A percentile compares a stretch with the other conserved stretches of the same genome.
Evolutionary conservation across 2,329 filamentous ascomycete genomes (phyloP).

Genomic region (Xylariaceae sp.): DNA sequence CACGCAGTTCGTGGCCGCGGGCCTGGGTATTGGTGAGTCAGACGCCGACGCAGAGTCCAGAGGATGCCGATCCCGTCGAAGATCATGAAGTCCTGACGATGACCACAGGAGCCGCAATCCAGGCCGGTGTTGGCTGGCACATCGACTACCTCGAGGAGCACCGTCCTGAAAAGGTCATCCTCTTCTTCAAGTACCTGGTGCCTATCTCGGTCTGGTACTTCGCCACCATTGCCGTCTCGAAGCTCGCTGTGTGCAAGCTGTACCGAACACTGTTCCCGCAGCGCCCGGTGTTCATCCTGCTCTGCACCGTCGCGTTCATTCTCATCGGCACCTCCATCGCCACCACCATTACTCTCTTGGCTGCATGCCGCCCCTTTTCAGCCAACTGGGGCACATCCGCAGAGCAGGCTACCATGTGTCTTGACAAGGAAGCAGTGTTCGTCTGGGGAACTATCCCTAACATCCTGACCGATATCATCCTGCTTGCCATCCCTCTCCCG

Average conservation of each 20-base stretch:
- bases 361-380: conserved; percentile 15
- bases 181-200: conserved; percentile 22
- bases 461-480: conserved; percentile 33
- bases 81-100: background rate
- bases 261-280: conserved; percentile 22
- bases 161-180: conserved; percentile 9
- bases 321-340: conserved; percentile 11
- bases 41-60: background rate
- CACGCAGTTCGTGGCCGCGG: conserved; percentile 9
- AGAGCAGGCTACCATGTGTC: conserved; percentile 18
- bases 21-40: conserved; percentile 15
- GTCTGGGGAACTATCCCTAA: conserved; percentile 33
- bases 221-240: conserved; percentile 14
- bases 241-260: conserved; percentile 22
- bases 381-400: conserved; percentile 18
- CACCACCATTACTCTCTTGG: conserved; percentile 2
- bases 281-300: conserved; percentile 4
- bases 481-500: conserved; percentile 34
- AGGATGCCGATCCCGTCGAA: too few relatives aligned
- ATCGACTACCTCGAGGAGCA: conserved; percentile 13
- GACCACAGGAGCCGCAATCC: conserved; percentile 8
- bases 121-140: conserved; percentile 16
- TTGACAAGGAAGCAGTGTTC: conserved; percentile 28
- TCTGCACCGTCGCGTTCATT: conserved; percentile 9
- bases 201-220: conserved; percentile 21